A percentile compares a stretch with the other conserved stretches of the same genome.
Conservation (phyloP, 83 land plant species). For the Picea abies region DNA sequence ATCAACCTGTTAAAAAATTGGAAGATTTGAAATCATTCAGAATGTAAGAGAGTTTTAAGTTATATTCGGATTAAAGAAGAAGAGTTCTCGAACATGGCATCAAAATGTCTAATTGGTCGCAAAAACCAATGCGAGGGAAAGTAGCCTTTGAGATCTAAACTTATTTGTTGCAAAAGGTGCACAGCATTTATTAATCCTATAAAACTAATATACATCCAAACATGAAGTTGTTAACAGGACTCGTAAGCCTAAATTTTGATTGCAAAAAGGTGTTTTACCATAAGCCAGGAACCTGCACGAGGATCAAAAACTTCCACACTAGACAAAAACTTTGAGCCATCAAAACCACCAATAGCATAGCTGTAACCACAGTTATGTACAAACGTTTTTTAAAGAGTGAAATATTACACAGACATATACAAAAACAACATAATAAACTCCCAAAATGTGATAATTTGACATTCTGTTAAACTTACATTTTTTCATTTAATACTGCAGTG, state of each 20-base stretch:
- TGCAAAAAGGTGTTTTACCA: conserved; percentile 5
- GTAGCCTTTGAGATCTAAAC: neutral
- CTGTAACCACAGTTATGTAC: conserved; percentile 25
- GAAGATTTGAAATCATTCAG: neutral
- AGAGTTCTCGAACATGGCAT: neutral
- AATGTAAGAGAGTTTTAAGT: neutral
- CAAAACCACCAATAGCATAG: conserved; percentile 66
- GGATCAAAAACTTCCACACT: no score
- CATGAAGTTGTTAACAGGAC: neutral
- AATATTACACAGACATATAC: neutral
- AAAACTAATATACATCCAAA: neutral
- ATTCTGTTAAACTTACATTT: conserved; percentile 40
- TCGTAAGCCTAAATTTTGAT: neutral
- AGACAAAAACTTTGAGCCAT: conserved; percentile 25
- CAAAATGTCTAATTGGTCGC: neutral
- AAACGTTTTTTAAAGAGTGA: neutral
- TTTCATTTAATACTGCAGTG: conserved; percentile 52
- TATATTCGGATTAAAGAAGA: neutral
- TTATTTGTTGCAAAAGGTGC: neutral
- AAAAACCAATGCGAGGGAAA: neutral
- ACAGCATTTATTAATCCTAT: no score
- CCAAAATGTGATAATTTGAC: neutral
- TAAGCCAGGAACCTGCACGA: conserved; percentile 44
- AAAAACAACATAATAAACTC: neutral
- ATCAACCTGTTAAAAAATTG: conserved; percentile 19